A percentile compares a stretch with the other conserved stretches of the same genome.
Conservation (phyloP, 805 yeast species). For the Cyberlindnera petersonii region DNA sequence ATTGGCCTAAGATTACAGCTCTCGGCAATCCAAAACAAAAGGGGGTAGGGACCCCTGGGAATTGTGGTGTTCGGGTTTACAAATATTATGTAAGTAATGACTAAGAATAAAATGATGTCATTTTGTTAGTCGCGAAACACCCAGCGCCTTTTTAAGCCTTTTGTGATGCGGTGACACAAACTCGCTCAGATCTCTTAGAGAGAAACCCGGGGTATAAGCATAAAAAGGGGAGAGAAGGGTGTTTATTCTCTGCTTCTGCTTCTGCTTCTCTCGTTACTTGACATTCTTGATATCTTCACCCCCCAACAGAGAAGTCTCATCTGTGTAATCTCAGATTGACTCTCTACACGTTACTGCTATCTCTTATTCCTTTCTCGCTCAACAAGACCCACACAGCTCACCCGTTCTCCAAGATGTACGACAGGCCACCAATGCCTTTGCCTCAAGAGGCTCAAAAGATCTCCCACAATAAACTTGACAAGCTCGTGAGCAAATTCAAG, state of each 20-base stretch:
- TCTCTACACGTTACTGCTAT: not conserved
- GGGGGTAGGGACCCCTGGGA: no score
- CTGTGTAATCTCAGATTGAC: constrained; percentile 12
- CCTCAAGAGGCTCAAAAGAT: constrained; percentile 17
- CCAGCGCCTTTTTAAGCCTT: no score
- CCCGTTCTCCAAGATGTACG: constrained; percentile 21
- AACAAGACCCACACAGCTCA: not conserved
- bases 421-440: constrained; percentile 30
- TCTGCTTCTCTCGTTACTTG: not conserved
- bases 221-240: no score
- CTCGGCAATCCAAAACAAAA: no score
- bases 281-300: not conserved
- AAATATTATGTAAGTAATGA: not conserved
- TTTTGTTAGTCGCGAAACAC: no score
- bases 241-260: not conserved
- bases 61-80: constrained; percentile 1
- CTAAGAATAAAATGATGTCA: no score
- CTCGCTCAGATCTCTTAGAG: no score
- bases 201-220: no score
- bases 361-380: not conserved
- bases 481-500: constrained; percentile 16
- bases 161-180: not conserved
- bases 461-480: constrained; percentile 8
- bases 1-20: no score
- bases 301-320: not conserved